Evolutionary conservation across 352 stramenopile genomes (phyloP).

Genomic region (Thraustochytrium sp.): DNA sequence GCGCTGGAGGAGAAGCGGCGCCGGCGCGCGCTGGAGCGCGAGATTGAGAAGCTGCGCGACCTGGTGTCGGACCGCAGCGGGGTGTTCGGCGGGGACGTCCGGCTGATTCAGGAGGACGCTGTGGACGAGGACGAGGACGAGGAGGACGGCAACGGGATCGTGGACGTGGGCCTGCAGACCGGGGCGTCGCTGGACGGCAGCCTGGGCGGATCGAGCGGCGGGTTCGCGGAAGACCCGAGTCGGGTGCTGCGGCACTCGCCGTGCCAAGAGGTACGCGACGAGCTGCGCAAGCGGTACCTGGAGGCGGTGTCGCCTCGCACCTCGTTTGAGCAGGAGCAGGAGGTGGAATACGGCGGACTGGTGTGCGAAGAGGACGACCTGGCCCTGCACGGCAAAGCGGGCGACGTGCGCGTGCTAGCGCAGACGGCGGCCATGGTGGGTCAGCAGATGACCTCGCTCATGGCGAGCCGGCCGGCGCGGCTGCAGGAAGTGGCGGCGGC

Average conservation of each 20-base stretch:
- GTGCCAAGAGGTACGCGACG: not conserved
- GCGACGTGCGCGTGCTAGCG: not conserved
- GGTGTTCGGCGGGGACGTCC: not conserved
- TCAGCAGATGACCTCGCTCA: not conserved
- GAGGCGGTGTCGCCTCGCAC: not conserved
- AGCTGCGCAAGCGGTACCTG: not conserved
- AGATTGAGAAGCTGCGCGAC: constrained; percentile 2
- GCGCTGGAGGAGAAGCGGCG: constrained; percentile 2
- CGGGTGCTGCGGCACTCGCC: not conserved
- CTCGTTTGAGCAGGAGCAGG: not conserved
- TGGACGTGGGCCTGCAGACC: no score
- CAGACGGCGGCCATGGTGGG: not conserved
- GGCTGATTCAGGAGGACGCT: not conserved
- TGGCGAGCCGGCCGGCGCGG: not conserved
- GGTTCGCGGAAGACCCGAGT: not conserved
- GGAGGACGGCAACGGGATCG: no score
- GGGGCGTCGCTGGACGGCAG: not conserved
- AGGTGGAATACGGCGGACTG: no score
- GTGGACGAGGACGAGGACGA: not conserved
- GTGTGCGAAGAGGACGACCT: no score
- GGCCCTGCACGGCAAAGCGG: not conserved
- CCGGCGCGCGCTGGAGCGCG: not conserved
- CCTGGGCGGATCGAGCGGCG: not conserved
- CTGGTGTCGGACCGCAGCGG: not conserved
- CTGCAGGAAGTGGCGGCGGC: not conserved